These are phyloP conservation scores for Fusarium sublunatum DNA, from an alignment of 2,329 filamentous ascomycete genomes.

Conservation along the genomic window DNA sequence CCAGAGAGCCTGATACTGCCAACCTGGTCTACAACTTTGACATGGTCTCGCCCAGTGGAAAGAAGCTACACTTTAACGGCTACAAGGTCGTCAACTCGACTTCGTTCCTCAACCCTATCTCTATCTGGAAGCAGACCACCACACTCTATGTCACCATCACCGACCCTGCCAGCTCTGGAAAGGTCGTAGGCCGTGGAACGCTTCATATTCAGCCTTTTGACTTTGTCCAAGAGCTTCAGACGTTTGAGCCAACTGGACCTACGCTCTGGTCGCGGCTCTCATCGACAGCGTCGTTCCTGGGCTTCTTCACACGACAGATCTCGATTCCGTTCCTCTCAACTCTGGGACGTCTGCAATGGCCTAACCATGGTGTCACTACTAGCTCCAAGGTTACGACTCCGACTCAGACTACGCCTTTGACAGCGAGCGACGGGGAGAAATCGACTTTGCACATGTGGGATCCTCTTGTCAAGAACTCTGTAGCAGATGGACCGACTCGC, in stretches of 20 bases:
- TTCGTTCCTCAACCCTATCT: slow-evolving; percentile 64
- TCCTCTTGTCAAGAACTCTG: slow-evolving; percentile 51
- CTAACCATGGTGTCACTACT: slow-evolving; percentile 10
- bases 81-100: slow-evolving; percentile 72
- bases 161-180: slow-evolving; percentile 38
- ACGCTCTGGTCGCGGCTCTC: slow-evolving; percentile 15
- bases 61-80: slow-evolving; percentile 67
- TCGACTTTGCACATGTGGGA: slow-evolving; percentile 69
- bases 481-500: not conserved
- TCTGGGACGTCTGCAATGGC: slow-evolving; percentile 35
- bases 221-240: slow-evolving; percentile 66
- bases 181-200: slow-evolving; percentile 65
- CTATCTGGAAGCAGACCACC: slow-evolving; percentile 71
- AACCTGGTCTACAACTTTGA: slow-evolving; percentile 72
- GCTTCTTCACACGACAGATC: slow-evolving; percentile 21
- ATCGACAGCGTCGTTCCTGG: slow-evolving; percentile 14
- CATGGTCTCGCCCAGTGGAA: slow-evolving; percentile 65
- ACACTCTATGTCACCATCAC: slow-evolving; percentile 72
- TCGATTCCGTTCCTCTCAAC: slow-evolving; percentile 35
- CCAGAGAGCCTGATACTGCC: slow-evolving; percentile 65
- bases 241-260: slow-evolving; percentile 53
- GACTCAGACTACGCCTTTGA: slow-evolving; percentile 56
- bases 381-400: slow-evolving; percentile 44
- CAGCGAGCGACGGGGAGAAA: slow-evolving; percentile 63
- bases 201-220: slow-evolving; percentile 66